Base-by-base conservation (phyloP, 2,329 filamentous ascomycete genomes). In the Xylaria sp. region DNA sequence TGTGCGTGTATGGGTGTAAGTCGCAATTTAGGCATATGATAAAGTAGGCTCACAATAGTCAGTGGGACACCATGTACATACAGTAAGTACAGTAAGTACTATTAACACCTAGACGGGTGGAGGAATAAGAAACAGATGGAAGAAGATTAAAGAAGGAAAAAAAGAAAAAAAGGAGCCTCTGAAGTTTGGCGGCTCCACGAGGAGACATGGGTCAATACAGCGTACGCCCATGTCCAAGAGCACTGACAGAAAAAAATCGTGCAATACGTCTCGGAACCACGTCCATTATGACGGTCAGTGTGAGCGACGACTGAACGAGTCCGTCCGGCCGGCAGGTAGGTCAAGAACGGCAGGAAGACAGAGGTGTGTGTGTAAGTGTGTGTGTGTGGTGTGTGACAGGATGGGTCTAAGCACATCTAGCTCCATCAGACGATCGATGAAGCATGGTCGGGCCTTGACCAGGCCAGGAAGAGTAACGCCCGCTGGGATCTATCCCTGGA, bases 361-460 rank as follows among this genome's bases (percentile, higher is more conserved):
- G 17, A 22, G 26, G 21, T 7, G 8, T 11, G 19, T 24, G 40
- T 48, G 40, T n/a, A 42, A 16, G 17, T n/a, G 42, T 44, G 17
- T 39, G 37, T 29, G 52, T 51, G 39, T 50, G 39, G 18, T 45
- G 54, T 64, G 62, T 61, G 60, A 63, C 60, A 56, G 58, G 60
- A 52, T 48, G 57, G 61, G 59, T 34, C 59, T 56, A 56, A 63
- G 62, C 57, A 61, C 59, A 54, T 55, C 58, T 50, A 50, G 50
- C 50, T 61, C 61, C 57, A 66, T 64, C 61, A 65, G 60, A 63
- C 60, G 57, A 66, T 63, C 62, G 52, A 60, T 57, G 57, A 61
- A 61, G 58, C 61, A 62, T 54, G 59, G 59, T 61, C 56, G 56
- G 58, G 59, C 58, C 50, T 20, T 29, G 58, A 56, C 58, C 49